A percentile compares a stretch with the other conserved stretches of the same genome.
phyloP scores from a whole-genome alignment of 2,329 filamentous ascomycete species.

The Zelopaecilomyces penicillatus region DNA sequence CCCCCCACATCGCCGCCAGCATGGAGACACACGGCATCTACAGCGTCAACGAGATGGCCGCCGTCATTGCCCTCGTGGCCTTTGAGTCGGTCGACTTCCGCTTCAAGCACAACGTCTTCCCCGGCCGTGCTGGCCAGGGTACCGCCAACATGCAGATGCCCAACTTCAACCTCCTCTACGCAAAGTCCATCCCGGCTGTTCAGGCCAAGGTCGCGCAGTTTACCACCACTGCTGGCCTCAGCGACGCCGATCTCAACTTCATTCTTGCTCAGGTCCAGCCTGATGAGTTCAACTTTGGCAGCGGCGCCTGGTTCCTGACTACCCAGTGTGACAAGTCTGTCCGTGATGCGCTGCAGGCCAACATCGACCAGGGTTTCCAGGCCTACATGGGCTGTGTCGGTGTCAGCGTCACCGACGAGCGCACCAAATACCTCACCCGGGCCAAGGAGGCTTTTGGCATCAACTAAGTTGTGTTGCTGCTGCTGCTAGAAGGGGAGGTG shows the following conservation, averaged over 20 bases:
- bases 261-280: slow-evolving; percentile 36
- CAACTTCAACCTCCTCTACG: slow-evolving; percentile 38
- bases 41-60: slow-evolving; percentile 53
- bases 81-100: slow-evolving; percentile 63
- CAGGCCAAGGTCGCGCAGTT: slow-evolving; percentile 22
- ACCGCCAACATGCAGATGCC: slow-evolving; percentile 51
- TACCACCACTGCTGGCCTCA: slow-evolving; percentile 17
- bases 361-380: slow-evolving; percentile 33
- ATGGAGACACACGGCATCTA: slow-evolving; percentile 51
- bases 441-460: slow-evolving; percentile 42
- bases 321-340: slow-evolving; percentile 33
- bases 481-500: no score
- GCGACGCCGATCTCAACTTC: slow-evolving; percentile 25
- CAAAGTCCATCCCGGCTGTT: slow-evolving; percentile 32
- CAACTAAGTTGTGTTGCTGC: neutral
- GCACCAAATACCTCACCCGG: slow-evolving; percentile 32
- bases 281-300: slow-evolving; percentile 47
- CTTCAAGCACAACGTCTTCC: slow-evolving; percentile 58
- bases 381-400: slow-evolving; percentile 43
- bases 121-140: slow-evolving; percentile 58
- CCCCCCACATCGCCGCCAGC: slow-evolving; percentile 44
- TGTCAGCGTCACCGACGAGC: slow-evolving; percentile 20
- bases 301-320: slow-evolving; percentile 42
- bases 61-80: slow-evolving; percentile 60
- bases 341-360: slow-evolving; percentile 22